Evolutionary conservation across 2,329 filamentous ascomycete genomes (phyloP).

Genomic region (Fusarium albosuccineum): DNA sequence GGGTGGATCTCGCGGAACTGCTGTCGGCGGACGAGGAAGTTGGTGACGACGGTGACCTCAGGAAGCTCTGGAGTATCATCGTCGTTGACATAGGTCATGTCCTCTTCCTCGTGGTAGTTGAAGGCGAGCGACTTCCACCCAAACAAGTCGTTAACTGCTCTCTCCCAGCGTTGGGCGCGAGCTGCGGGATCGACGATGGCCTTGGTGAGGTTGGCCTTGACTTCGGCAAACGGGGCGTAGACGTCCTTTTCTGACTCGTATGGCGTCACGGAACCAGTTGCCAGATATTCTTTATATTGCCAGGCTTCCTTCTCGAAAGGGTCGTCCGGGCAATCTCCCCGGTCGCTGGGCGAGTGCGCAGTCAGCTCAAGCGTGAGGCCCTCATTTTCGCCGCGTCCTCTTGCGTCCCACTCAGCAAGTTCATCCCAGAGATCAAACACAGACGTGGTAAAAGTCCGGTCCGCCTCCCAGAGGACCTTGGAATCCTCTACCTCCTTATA

Average conservation of each 20-base stretch:
- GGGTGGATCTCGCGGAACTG: slow-evolving; percentile 13
- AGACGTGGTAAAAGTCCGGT: slow-evolving; percentile 8
- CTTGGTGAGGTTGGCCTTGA: no score
- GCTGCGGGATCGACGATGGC: no score
- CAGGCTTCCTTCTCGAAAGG: neutral
- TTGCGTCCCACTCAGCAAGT: neutral
- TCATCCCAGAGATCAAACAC: slow-evolving; percentile 6
- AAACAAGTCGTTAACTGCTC: slow-evolving; percentile 3
- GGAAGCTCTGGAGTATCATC: neutral
- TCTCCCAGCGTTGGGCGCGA: neutral
- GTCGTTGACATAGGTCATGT: neutral
- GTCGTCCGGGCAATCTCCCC: neutral
- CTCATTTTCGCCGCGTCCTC: neutral
- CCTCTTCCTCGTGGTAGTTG: neutral
- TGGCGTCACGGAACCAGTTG: neutral
- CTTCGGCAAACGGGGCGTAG: neutral
- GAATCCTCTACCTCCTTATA: neutral
- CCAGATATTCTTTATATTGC: slow-evolving; percentile 3
- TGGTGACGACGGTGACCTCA: neutral
- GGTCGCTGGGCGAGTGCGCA: slow-evolving; percentile 4
- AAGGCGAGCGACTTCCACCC: slow-evolving; percentile 16
- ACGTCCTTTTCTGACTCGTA: neutral
- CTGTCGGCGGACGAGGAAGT: slow-evolving; percentile 18
- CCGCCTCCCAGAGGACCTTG: slow-evolving; percentile 3
- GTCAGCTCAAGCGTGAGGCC: slow-evolving; percentile 20